These are phyloP conservation scores for Tremella mesenterica DNA, from an alignment of 768 basidiomycete species.

Conservation along the genomic window DNA sequence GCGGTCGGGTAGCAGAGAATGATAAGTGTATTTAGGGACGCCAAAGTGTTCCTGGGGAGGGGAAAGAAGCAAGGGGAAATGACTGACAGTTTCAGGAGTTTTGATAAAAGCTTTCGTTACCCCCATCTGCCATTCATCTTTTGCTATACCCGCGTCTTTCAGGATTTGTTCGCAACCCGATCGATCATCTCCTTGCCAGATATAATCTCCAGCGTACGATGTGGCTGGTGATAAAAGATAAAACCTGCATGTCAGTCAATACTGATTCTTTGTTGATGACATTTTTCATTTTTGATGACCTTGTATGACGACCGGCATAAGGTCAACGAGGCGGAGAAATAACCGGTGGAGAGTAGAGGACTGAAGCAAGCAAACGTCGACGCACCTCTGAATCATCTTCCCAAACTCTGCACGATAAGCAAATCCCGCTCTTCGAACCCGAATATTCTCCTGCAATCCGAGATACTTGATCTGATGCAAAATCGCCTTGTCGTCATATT, in stretches of 20 bases:
- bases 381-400: slow-evolving; percentile 85
- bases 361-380: neutral
- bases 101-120: slow-evolving; percentile 98
- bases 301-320: no score
- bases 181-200: slow-evolving; percentile 80
- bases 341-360: no score
- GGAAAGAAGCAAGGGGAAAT: neutral
- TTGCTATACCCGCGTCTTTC: slow-evolving; percentile 87
- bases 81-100: slow-evolving; percentile 85
- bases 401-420: slow-evolving; percentile 97
- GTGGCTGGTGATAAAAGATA: slow-evolving; percentile 90
- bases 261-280: no score
- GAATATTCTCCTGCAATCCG: slow-evolving; percentile 95
- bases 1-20: no score
- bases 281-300: no score
- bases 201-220: slow-evolving; percentile 98
- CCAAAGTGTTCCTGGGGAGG: slow-evolving; percentile 2
- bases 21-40: no score
- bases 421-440: slow-evolving; percentile 93
- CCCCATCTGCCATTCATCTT: slow-evolving; percentile 99
- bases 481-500: slow-evolving; percentile 91
- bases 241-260: slow-evolving; percentile 49
- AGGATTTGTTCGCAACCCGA: slow-evolving; percentile 89
- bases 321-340: no score
- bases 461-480: slow-evolving; percentile 99